Evolutionary conservation across 208 protist species (phyloP), one percentile per base, ranked within the genome.

Genomic region (Borovskyia barvae): DNA sequence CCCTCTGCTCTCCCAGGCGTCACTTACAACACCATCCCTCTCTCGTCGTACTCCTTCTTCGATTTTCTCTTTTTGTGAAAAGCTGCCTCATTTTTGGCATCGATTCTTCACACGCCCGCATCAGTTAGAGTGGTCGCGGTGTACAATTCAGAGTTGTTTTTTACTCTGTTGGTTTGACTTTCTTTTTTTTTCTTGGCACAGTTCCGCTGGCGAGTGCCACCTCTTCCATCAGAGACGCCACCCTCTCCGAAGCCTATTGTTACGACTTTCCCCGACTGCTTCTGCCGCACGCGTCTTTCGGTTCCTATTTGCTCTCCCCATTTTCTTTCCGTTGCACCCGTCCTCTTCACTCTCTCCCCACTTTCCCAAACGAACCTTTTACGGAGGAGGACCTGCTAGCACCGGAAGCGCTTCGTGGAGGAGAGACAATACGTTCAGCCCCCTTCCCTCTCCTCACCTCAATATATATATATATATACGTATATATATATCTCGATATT

Each of bases 171-270:
- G 12, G 15, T 61, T 42, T 67, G 20, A 36, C 28, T 32, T 53
- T 70, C n/a, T 24, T 53, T 14, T 25, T 46, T 26, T 47, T 48
- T 43, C 15, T 47, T 35, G n/a, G n/a, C n/a, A n/a, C n/a, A n/a
- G n/a, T n/a, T n/a, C n/a, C n/a, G n/a, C n/a, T n/a, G n/a, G n/a
- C n/a, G n/a, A n/a, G n/a, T n/a, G n/a, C n/a, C n/a, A n/a, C 24
- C 26, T 20, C 29, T 26, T 20, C 20, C 17, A 22, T 25, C 8
- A n/a, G 4, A 20, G 3, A 52, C n/a, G n/a, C n/a, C n/a, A n/a
- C n/a, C n/a, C n/a, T n/a, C n/a, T n/a, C n/a, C n/a, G n/a, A n/a
- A n/a, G n/a, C n/a, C n/a, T n/a, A n/a, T n/a, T n/a, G n/a, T n/a
- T n/a, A n/a, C n/a, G n/a, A n/a, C n/a, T n/a, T n/a, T n/a, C 46